Evolutionary conservation across 176 grass and related monocot species (phyloP).

Genomic region (Aegilops bicornis): DNA sequence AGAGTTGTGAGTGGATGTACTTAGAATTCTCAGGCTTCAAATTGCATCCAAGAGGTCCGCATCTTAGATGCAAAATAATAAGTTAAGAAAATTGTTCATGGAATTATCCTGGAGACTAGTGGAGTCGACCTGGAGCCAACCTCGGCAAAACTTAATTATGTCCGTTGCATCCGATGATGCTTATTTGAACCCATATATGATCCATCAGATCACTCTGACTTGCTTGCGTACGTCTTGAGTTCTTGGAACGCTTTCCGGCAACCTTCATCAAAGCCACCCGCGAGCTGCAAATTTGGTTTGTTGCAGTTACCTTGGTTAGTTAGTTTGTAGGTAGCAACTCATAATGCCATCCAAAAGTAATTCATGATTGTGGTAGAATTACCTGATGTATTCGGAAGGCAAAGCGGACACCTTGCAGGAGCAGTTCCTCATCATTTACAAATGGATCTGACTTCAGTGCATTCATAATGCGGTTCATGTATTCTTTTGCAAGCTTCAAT

Average conservation of each 20-base stretch:
- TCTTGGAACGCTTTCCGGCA: slow-evolving; percentile 77
- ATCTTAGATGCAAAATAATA: slow-evolving; percentile 32
- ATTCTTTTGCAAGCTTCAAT: slow-evolving; percentile 87
- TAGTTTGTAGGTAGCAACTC: slow-evolving; percentile 18
- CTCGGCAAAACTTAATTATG: slow-evolving; percentile 44
- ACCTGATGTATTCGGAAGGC: slow-evolving; percentile 97
- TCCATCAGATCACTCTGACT: slow-evolving; percentile 45
- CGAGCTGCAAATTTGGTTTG: slow-evolving; percentile 55
- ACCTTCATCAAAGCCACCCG: slow-evolving; percentile 82
- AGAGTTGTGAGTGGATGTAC: neutral
- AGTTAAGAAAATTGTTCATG: slow-evolving; percentile 28
- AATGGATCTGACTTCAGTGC: slow-evolving; percentile 69
- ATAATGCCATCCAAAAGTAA: slow-evolving; percentile 22
- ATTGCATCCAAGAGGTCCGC: slow-evolving; percentile 28
- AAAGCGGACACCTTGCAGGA: slow-evolving; percentile 79
- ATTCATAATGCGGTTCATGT: slow-evolving; percentile 75
- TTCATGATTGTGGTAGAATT: neutral
- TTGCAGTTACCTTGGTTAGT: slow-evolving; percentile 2
- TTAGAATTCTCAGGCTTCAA: slow-evolving; percentile 15
- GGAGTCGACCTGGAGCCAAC: slow-evolving; percentile 21
- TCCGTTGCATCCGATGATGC: slow-evolving; percentile 19
- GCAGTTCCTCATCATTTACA: slow-evolving; percentile 82
- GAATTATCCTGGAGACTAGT: slow-evolving; percentile 26
- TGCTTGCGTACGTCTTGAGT: slow-evolving; percentile 69
- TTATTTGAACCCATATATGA: slow-evolving; percentile 21